Base-by-base conservation (phyloP, 495 filamentous ascomycete genomes). In the Aspergillus campestris region DNA sequence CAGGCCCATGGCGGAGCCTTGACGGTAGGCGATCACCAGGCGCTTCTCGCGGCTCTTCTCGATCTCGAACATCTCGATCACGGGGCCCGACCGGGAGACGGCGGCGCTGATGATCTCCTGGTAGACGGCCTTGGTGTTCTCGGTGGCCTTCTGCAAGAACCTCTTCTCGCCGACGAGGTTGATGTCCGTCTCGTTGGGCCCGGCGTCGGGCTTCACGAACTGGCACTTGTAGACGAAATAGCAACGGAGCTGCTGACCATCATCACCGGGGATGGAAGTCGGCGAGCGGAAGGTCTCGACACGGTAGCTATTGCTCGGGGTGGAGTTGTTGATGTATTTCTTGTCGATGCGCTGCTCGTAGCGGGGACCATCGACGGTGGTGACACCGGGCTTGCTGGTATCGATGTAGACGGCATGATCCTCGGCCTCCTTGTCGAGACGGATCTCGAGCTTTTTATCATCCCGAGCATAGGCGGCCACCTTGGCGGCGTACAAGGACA, bases 341-440 rank as follows among this genome's bases (percentile, higher is more conserved):
- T 84, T 71, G 63, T 98, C 92, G 37, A 98, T 88, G 44, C 92
- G 76, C 59, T 90, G 84, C 67, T 98, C 92, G 66, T 95, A 98
- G 34, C 80, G 76, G 6, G 94, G 89, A 1, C 92, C 92, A 40
- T 77, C 70, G 7, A 86, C 62, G 34, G 80, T 72, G 30, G 81
- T 82, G 47, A 87, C 68, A 52, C 92, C 92, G 8, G 92, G 94
- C 53, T 80, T 82, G 63, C 88, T 95, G 10, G 94, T 98, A 59
- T 98, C 92, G 53, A 98, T 97, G 64, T 97, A 98, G 58, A 97
- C 91, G 34, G 92, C 92, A 63, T 97, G 94, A 65, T 97, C 94
- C 38, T 77, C 74, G 31, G 83, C 87, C 62, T 98, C 92, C 77
- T 95, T 95, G 62, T 98, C 92, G 14, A 98, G 65, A 13, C 89